phyloP scores from a whole-genome alignment of 179 eudicot genomes.

The Patellifolia procumbens region DNA sequence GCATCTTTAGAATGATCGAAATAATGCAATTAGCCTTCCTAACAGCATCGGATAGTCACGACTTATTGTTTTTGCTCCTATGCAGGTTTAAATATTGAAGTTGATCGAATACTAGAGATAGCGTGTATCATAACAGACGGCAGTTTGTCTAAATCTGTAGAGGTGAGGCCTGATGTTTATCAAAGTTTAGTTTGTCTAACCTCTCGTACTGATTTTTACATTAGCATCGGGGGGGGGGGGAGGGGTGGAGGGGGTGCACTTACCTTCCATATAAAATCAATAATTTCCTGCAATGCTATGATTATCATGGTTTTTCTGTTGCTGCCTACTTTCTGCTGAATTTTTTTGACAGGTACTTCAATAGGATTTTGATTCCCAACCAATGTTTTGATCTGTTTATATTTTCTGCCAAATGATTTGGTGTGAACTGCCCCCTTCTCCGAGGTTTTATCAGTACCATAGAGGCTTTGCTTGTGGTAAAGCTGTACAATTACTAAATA shows the following conservation, averaged over 20 bases:
- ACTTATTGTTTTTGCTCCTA: constrained; percentile 18
- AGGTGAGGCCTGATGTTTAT: constrained; percentile 46
- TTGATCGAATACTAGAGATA: constrained; percentile 85
- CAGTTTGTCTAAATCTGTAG: constrained; percentile 64
- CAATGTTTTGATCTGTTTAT: neutral
- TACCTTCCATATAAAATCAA: too few species aligned
- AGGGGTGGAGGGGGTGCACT: neutral
- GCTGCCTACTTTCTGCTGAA: too few species aligned
- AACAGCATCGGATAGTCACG: neutral
- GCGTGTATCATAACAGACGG: constrained; percentile 93
- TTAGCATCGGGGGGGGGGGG: neutral
- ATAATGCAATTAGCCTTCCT: neutral
- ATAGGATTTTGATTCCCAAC: neutral
- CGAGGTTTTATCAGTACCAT: neutral
- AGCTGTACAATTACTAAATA: neutral
- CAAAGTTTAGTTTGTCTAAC: constrained; percentile 1
- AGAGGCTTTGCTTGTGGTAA: neutral
- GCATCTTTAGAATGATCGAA: too few species aligned
- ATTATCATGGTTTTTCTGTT: neutral
- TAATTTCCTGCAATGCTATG: too few species aligned
- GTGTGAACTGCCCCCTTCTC: neutral
- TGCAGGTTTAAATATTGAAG: constrained; percentile 77
- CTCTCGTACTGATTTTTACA: neutral
- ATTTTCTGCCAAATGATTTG: neutral
- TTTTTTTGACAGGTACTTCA: too few species aligned